These are phyloP conservation scores for Stagonosporopsis vannaccii DNA, from an alignment of 2,329 filamentous ascomycete genomes.

Conservation along the genomic window DNA sequence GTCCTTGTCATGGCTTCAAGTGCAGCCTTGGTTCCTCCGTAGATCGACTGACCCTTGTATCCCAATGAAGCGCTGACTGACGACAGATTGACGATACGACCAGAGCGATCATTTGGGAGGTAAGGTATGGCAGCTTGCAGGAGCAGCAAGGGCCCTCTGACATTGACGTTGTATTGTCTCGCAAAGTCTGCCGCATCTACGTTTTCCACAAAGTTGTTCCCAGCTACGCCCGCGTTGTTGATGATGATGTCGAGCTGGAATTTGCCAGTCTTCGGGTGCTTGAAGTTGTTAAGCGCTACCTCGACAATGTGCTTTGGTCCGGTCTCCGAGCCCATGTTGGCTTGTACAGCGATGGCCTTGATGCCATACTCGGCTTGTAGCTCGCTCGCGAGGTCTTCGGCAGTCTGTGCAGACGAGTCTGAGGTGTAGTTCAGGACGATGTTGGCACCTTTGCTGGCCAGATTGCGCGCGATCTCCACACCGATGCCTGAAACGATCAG, in stretches of 20 bases:
- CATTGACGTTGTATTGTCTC: constrained; percentile 78
- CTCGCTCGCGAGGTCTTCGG: constrained; percentile 61
- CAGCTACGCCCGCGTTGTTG: constrained; percentile 79
- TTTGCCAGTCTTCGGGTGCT: constrained; percentile 58
- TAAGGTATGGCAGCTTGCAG: constrained; percentile 75
- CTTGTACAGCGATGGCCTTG: constrained; percentile 69
- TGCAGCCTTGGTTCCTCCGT: constrained; percentile 72
- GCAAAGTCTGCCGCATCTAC: constrained; percentile 72
- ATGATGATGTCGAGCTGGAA: constrained; percentile 83
- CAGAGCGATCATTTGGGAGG: constrained; percentile 72
- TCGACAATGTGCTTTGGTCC: constrained; percentile 68
- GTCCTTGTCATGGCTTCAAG: constrained; percentile 74
- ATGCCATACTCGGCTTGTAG: constrained; percentile 66
- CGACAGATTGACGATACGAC: constrained; percentile 68
- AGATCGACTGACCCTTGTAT: constrained; percentile 66
- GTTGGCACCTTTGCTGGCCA: constrained; percentile 75
- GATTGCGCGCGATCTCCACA: constrained; percentile 68
- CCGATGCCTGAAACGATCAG: constrained; percentile 70
- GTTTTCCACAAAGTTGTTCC: constrained; percentile 71
- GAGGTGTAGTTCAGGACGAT: constrained; percentile 77
- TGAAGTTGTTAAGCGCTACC: constrained; percentile 66
- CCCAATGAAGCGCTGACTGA: constrained; percentile 66
- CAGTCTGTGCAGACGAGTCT: constrained; percentile 62
- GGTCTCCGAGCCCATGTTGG: constrained; percentile 70
- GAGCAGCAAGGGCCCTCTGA: constrained; percentile 79